A percentile compares a stretch with the other conserved stretches of the same genome.
Conservation (phyloP, 345 rosid species). For the Angophora floribunda region DNA sequence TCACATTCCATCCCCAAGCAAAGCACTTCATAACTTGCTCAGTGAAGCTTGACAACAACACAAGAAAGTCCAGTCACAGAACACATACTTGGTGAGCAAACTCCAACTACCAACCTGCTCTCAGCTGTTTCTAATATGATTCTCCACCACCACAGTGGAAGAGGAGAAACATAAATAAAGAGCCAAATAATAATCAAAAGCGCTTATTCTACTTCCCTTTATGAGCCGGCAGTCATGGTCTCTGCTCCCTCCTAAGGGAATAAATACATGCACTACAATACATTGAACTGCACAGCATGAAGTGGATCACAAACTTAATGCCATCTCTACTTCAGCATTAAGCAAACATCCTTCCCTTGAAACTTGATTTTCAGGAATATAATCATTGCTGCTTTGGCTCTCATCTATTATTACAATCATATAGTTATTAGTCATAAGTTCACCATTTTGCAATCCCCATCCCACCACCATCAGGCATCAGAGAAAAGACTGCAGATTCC, state of each 20-base stretch:
- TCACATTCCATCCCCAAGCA: background rate
- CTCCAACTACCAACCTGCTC: background rate
- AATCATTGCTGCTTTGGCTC: background rate
- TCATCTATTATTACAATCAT: background rate
- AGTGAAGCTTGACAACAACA: background rate
- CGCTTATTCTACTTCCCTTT: background rate
- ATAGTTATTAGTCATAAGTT: background rate
- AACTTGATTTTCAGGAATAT: background rate
- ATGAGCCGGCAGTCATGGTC: background rate
- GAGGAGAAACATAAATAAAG: background rate
- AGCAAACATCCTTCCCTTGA: background rate
- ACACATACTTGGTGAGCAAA: background rate
- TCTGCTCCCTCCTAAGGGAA: background rate
- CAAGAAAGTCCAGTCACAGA: background rate
- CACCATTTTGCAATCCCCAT: background rate
- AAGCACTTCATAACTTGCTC: background rate
- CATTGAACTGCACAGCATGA: background rate
- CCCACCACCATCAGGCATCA: background rate
- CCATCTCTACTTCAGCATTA: background rate
- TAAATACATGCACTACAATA: background rate
- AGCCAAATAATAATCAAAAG: background rate
- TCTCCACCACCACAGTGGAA: background rate
- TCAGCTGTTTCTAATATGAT: background rate
- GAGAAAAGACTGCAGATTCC: background rate
- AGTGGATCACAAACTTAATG: background rate